A percentile compares a stretch with the other conserved stretches of the same genome.
phyloP scores from a whole-genome alignment of 2,329 filamentous ascomycete species.

The Apiospora pterosperma region DNA sequence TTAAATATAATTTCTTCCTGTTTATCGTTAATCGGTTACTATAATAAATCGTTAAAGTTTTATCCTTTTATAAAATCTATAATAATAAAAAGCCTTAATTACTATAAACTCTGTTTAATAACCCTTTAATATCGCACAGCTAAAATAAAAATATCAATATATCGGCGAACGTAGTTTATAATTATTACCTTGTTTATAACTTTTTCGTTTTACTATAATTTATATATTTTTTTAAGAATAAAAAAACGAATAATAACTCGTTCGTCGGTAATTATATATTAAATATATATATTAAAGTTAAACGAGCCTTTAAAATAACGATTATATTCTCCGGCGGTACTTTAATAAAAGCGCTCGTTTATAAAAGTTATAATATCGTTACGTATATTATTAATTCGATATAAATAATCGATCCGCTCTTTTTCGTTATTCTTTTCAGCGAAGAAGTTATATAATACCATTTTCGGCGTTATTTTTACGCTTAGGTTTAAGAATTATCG shows the following conservation, averaged over 20 bases:
- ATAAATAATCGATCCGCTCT: too few species aligned
- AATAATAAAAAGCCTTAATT: slow-evolving; percentile 30
- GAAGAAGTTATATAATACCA: too few species aligned
- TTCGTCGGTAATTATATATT: background rate
- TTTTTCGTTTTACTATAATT: slow-evolving; percentile 26
- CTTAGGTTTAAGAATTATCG: too few species aligned
- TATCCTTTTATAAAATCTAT: slow-evolving; percentile 28
- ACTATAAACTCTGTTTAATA: slow-evolving; percentile 24
- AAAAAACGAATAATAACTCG: background rate
- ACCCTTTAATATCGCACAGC: slow-evolving; percentile 21
- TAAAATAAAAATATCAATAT: slow-evolving; percentile 29
- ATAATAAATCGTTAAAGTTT: slow-evolving; percentile 10
- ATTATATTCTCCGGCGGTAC: background rate
- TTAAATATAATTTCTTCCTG: background rate
- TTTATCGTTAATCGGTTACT: background rate
- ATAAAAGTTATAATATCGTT: too few species aligned
- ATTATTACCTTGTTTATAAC: slow-evolving; percentile 24
- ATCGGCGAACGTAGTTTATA: slow-evolving; percentile 24
- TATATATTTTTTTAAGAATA: slow-evolving; percentile 18
- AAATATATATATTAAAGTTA: background rate
- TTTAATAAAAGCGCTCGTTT: background rate
- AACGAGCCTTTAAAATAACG: background rate
- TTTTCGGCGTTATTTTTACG: too few species aligned
- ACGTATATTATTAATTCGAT: too few species aligned
- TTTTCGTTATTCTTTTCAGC: too few species aligned